Percentiles rank a stretch among this genome's conserved stretches.
These are phyloP conservation scores for Neophaeococcomyces aloes DNA, from an alignment of 2,329 filamentous ascomycete species.

Conservation along the genomic window DNA sequence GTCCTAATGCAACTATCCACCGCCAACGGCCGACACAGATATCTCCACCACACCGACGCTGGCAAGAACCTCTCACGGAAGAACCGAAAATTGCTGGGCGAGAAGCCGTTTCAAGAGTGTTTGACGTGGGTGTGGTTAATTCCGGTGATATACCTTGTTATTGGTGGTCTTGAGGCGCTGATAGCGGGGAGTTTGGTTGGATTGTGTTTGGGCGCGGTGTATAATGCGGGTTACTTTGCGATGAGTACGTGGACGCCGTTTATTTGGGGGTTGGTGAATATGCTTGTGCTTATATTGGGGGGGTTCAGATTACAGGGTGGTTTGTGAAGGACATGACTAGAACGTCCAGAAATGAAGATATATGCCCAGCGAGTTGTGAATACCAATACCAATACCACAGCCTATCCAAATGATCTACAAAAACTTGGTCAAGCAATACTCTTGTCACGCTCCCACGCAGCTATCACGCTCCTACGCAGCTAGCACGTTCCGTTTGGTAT, in stretches of 20 bases:
- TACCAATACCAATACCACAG: too few relatives aligned
- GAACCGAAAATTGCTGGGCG: conserved; percentile 18
- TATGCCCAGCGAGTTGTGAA: too few relatives aligned
- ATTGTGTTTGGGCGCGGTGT: conserved; percentile 66
- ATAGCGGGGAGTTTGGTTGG: conserved; percentile 74
- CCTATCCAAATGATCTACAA: too few relatives aligned
- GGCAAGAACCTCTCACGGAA: conserved; percentile 15
- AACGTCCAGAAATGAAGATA: too few relatives aligned
- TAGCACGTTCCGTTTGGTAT: too few relatives aligned
- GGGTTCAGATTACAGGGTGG: conserved; percentile 90
- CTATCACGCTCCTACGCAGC: too few relatives aligned
- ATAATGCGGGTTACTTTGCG: conserved; percentile 68
- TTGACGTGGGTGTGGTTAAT: conserved; percentile 52
- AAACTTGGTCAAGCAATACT: too few relatives aligned
- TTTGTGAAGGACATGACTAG: conserved; percentile 51
- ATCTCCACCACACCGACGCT: conserved; percentile 11
- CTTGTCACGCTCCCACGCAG: too few relatives aligned
- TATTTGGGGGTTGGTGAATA: conserved; percentile 76
- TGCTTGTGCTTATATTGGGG: conserved; percentile 70
- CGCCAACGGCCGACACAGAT: conserved; percentile 13
- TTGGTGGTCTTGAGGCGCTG: conserved; percentile 66
- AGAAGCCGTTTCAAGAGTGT: conserved; percentile 18
- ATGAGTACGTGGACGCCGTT: conserved; percentile 95
- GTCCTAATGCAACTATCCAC: conserved; percentile 51
- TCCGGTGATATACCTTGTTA: conserved; percentile 57